Evolutionary conservation across 208 protist species (phyloP).

Genomic region (Angomonas deanei): DNA sequence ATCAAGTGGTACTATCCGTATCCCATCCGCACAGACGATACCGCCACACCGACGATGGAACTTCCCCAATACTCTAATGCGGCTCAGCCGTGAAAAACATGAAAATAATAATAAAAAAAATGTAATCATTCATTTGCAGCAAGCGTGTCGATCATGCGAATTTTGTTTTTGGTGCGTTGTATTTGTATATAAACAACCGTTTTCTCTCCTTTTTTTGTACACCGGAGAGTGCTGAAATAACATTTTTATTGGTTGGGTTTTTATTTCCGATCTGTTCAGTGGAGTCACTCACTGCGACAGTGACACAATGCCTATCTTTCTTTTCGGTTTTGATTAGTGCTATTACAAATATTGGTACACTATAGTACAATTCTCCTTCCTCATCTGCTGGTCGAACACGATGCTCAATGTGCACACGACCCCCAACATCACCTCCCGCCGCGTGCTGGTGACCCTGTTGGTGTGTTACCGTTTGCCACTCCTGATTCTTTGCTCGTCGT

Average conservation of each 20-base stretch:
- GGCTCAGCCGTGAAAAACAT: not conserved
- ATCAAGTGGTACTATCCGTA: constrained; percentile 3
- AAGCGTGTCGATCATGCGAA: no score
- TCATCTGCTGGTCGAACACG: not conserved
- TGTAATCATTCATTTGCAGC: no score
- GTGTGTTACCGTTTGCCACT: constrained; percentile 9
- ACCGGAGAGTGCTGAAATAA: not conserved
- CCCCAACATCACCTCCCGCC: not conserved
- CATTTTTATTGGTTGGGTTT: no score
- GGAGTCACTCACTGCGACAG: no score
- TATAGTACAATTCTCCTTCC: no score
- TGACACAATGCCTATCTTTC: not conserved
- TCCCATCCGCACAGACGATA: constrained; percentile 20
- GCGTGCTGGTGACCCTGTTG: constrained; percentile 1
- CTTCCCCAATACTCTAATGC: not conserved
- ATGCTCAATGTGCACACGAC: constrained; percentile 8
- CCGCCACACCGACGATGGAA: constrained; percentile 9
- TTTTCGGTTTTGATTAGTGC: not conserved
- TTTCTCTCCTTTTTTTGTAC: not conserved
- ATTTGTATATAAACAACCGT: no score
- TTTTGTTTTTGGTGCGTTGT: no score
- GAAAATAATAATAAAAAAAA: constrained; percentile 1
- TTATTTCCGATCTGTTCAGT: no score
- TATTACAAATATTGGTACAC: no score
- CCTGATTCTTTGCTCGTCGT: not conserved